Evolutionary conservation across 345 rosid species (phyloP).

Genomic region (Gossypium ekmanianum): DNA sequence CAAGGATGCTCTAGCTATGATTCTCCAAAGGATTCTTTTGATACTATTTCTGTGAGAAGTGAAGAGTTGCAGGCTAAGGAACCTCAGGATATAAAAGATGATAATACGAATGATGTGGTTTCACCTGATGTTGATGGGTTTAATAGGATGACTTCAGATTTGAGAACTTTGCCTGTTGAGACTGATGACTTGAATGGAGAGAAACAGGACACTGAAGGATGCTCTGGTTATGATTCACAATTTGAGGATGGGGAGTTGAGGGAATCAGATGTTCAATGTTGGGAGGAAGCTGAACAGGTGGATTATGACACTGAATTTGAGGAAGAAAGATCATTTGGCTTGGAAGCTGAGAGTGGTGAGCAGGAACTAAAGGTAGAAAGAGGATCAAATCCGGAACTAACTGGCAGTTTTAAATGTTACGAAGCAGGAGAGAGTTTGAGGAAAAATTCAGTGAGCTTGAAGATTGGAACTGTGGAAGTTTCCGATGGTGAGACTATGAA

Average conservation of each 20-base stretch:
- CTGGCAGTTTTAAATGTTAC: conserved; percentile 10
- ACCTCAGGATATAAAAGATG: background rate
- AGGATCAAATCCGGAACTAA: conserved; percentile 19
- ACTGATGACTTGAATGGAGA: conserved; percentile 2
- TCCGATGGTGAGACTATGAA: conserved; percentile 32
- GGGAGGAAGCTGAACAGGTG: conserved; percentile 46
- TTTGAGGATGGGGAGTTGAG: conserved; percentile 67
- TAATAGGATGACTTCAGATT: conserved; percentile 12
- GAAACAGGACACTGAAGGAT: background rate
- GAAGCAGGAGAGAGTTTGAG: conserved; percentile 16
- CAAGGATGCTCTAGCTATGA: conserved; percentile 13
- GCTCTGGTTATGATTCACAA: conserved; percentile 50
- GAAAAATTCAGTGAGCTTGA: conserved; percentile 21
- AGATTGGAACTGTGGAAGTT: conserved; percentile 20
- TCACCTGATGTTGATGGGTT: conserved; percentile 21
- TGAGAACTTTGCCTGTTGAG: conserved; percentile 4
- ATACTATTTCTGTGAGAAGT: background rate
- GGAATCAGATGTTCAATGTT: conserved; percentile 36
- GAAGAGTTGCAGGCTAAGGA: background rate
- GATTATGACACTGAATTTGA: conserved; percentile 58
- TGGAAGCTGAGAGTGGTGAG: conserved; percentile 30
- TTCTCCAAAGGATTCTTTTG: background rate
- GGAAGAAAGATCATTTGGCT: conserved; percentile 32
- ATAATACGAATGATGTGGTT: conserved; percentile 8
- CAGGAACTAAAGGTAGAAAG: conserved; percentile 30